Base-by-base conservation (phyloP, 169 alveolate genomes). In the Perkinsus chesapeaki region DNA sequence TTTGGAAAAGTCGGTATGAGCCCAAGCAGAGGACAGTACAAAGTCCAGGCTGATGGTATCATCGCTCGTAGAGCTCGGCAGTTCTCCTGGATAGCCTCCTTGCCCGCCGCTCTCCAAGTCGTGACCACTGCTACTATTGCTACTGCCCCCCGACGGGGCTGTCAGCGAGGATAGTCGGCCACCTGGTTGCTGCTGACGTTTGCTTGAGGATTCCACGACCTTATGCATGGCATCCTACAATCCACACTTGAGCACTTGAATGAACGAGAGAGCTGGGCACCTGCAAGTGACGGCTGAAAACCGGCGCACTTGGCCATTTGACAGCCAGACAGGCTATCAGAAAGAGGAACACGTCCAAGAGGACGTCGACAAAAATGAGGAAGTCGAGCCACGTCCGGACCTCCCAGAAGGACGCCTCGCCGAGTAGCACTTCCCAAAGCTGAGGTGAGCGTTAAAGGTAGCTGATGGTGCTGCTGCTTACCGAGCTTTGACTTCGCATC, bases 381-480 rank as follows among this genome's bases (percentile, higher is more conserved):
- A 16, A 27, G 27, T 60, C 82, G 36, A 60, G 82, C 82, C 82
- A 60, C 7, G 82, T 60, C 31, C 82, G 12, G 23, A 60, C 82
- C 82, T 60, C 82, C 82, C 82, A 60, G 82, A 60, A 60, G 27
- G 82, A 60, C 27, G 82, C 82, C 82, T 60, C 82, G 82, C 82
- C 82, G 27, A 60, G 37, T 27, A 60, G 27, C 23, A 60, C 82
- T 60, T 60, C 82, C 82, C 82, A 60, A 20, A 60, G 31, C 82
- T 60, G 23, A 60, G 82, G 37, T 3, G 82, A 60, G 36, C 12
- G 82, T 0, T 60, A 16, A 60, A 60, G 3, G 23, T 9, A 60
- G 82, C 36, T 60, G 12, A 16, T 60, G 31, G 82, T 60, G n/a
- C 82, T 10, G 19, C 72, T 19, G 27, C 82, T 60, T 34, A 60